Conservation (phyloP, 2,329 filamentous ascomycete species). For the Calonectria pseudoturangicola region DNA sequence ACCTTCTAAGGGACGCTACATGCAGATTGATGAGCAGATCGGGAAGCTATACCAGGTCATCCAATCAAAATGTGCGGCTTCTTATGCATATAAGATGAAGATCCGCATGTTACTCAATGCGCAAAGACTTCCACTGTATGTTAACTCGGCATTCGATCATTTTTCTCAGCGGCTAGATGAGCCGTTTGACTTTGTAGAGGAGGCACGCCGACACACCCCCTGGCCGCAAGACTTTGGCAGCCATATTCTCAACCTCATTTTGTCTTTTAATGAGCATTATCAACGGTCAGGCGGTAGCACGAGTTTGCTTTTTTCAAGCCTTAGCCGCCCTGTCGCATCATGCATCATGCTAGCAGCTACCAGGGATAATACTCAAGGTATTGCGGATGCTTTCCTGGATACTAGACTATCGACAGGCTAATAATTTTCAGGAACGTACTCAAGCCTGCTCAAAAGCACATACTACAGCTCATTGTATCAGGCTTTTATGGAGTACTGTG, state of each 20-base stretch:
- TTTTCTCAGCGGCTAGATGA: slow-evolving; percentile 18
- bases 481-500: slow-evolving; percentile 29
- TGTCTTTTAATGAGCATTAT: slow-evolving; percentile 19
- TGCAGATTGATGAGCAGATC: slow-evolving; percentile 34
- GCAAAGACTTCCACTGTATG: slow-evolving; percentile 28
- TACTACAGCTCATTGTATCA: not conserved
- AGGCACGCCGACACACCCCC: slow-evolving; percentile 15
- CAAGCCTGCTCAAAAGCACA: not conserved
- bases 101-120: slow-evolving; percentile 35
- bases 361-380: slow-evolving; percentile 21
- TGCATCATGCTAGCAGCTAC: slow-evolving; percentile 22
- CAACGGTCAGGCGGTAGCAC: not conserved
- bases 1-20: slow-evolving; percentile 32
- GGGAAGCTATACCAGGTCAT: slow-evolving; percentile 27
- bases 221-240: slow-evolving; percentile 24
- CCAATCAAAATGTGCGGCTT: slow-evolving; percentile 1
- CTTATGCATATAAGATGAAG: slow-evolving; percentile 27
- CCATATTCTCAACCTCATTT: slow-evolving; percentile 32
- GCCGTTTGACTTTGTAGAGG: slow-evolving; percentile 31
- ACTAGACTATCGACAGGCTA: not conserved
- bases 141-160: slow-evolving; percentile 27
- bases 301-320: not conserved
- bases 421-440: slow-evolving; percentile 14
- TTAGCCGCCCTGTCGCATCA: slow-evolving; percentile 6
- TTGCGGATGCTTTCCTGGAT: not conserved